Conservation (phyloP, 805 yeast genomes). For the Phaffomyces opuntiae region DNA sequence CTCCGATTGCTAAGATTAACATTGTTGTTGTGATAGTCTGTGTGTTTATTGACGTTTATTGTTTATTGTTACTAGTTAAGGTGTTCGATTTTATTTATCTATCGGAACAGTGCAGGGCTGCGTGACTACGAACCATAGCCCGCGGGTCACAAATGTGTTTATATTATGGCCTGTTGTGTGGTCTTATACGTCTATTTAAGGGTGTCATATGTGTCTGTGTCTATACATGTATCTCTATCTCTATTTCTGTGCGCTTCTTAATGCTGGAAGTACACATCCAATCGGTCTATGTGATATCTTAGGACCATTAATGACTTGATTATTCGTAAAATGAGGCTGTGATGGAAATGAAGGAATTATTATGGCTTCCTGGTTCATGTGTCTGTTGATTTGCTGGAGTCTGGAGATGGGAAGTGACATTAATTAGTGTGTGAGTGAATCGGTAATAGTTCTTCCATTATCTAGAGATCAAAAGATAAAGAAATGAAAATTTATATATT, state of each 20-base stretch:
- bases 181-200: background rate
- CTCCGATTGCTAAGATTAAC: slow-evolving; percentile 81
- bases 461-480: no score
- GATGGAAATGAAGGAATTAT: slow-evolving; percentile 5
- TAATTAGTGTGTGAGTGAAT: background rate
- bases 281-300: background rate
- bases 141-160: no score
- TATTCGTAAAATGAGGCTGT: slow-evolving; percentile 4
- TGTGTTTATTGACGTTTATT: no score
- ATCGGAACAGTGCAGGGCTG: background rate
- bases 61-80: background rate
- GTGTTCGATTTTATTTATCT: background rate
- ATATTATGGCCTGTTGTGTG: no score
- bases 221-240: background rate
- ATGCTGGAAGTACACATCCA: background rate
- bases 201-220: background rate
- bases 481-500: no score
- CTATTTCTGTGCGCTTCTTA: background rate
- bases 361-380: background rate
- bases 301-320: background rate
- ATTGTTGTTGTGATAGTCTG: slow-evolving; percentile 16
- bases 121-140: no score
- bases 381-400: slow-evolving; percentile 4
- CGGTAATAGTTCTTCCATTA: background rate
- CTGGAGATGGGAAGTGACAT: slow-evolving; percentile 8